Base-by-base conservation (phyloP, 371 early-diverging fungal genomes). In the Saksenaea vasiformis region DNA sequence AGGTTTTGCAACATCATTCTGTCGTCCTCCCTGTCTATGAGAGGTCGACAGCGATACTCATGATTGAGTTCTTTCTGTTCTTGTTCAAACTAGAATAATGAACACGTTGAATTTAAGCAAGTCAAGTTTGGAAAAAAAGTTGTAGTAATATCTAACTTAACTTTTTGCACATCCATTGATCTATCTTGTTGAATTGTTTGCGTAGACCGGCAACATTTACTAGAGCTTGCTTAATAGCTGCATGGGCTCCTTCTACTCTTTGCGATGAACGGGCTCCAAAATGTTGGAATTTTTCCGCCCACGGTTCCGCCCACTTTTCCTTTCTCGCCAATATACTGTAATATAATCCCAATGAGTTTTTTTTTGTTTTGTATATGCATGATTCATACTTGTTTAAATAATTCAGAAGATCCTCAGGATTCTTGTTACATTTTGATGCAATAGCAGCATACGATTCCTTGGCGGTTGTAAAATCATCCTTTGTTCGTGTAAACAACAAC, bases 211-310 rank as follows among this genome's bases (percentile, higher is more conserved):
- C 59, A 5, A 58, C 37, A 7, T 14, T 53, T 2, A 7, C 15
- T 5, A 58, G 5, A 2, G 38, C 44, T 27, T 54, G 17, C n/a
- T 64, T 64, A 38, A 64, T n/a, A 0, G 15, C 39, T 3, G 28
- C 10, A 36, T 64, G 65, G 1, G 27, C 36, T 7, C 65, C 53
- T 39, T 58, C 59, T 3, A 58, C 58, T 15, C 65, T 27, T 34
- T 64, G 65, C n/a, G 65, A 43, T 2, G 64, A 14, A 2, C 64
- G 28, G 15, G 47, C 56, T 24, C 64, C 64, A 41, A 64, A 34
- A 44, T 59, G 65, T 1, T 7, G n/a, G n/a, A 28, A 41, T 19
- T 44, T 27, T 54, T 59, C 59, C 2, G 14, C 31, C 57, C 58
- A 54, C 0, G 38, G 54, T 14, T 59, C 54, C 3, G 39, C 53